Conservation (phyloP, 352 stramenopile species). For the Globisporangium perplexum region DNA sequence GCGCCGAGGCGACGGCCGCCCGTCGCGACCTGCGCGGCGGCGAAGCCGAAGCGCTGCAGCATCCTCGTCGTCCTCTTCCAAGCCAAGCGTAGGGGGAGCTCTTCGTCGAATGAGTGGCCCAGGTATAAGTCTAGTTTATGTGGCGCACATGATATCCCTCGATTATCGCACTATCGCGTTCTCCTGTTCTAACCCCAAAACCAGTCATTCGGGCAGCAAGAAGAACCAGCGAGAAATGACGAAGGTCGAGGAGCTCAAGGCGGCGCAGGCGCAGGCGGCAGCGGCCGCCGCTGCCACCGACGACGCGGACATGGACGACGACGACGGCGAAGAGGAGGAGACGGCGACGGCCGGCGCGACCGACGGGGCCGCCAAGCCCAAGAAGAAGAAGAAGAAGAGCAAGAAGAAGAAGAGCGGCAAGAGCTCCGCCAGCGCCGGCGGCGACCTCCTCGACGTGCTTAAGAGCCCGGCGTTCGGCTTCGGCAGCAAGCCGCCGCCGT, state of each 20-base stretch:
- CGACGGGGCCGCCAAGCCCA: constrained; percentile 11
- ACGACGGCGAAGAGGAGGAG: constrained; percentile 13
- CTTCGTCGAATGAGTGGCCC: background rate
- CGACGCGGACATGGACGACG: constrained; percentile 6
- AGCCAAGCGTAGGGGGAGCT: background rate
- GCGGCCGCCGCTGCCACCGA: background rate
- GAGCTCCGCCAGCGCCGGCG: constrained; percentile 11
- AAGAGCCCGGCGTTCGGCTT: background rate
- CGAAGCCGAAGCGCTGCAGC: constrained; percentile 69
- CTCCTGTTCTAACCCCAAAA: background rate
- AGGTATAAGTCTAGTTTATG: background rate
- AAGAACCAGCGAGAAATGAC: background rate
- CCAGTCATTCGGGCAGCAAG: background rate
- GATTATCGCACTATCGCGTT: too few species aligned
- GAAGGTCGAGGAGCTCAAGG: constrained; percentile 1
- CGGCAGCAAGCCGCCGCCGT: constrained; percentile 34
- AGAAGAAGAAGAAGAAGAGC: constrained; percentile 42
- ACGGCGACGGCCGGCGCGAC: background rate
- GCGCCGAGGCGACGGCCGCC: constrained; percentile 19
- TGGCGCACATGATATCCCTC: background rate
- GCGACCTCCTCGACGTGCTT: constrained; percentile 1
- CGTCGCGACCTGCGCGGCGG: too few species aligned
- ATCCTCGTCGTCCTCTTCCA: constrained; percentile 16
- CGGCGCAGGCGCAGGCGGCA: background rate
- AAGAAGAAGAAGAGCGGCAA: constrained; percentile 24